phyloP scores from a whole-genome alignment of 169 alveolate genomes.

The Plasmodium chabaudi region DNA sequence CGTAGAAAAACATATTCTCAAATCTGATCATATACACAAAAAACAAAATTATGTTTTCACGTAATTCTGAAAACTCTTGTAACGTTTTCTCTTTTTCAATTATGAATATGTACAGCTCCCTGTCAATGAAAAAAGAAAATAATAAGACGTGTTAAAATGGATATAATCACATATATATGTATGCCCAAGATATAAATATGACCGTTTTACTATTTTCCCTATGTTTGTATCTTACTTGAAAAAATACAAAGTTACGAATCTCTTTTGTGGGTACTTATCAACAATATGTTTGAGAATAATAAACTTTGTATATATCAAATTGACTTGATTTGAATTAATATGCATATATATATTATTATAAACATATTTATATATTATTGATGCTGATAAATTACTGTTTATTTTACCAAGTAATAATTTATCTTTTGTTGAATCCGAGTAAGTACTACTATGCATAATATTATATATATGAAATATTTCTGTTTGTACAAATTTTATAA shows the following conservation, averaged over 20 bases:
- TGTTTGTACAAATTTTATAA: slow-evolving; percentile 38
- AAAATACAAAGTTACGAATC: slow-evolving; percentile 43
- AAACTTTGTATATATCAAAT: slow-evolving; percentile 57
- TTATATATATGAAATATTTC: slow-evolving; percentile 66
- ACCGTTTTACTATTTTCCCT: not conserved
- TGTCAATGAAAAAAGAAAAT: slow-evolving; percentile 4
- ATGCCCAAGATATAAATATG: not conserved
- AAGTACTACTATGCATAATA: slow-evolving; percentile 49
- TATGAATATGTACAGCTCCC: slow-evolving; percentile 64
- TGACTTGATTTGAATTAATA: slow-evolving; percentile 18
- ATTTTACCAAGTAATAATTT: slow-evolving; percentile 41
- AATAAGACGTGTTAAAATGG: not conserved
- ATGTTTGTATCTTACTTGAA: slow-evolving; percentile 32
- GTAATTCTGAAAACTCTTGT: slow-evolving; percentile 49
- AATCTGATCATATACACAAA: slow-evolving; percentile 53
- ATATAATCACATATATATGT: not conserved
- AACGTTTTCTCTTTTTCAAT: slow-evolving; percentile 64
- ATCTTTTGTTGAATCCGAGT: slow-evolving; percentile 52
- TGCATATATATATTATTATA: slow-evolving; percentile 38
- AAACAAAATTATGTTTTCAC: slow-evolving; percentile 53
- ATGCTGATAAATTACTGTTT: slow-evolving; percentile 65
- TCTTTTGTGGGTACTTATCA: slow-evolving; percentile 72
- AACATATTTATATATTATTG: slow-evolving; percentile 60
- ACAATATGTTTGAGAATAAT: slow-evolving; percentile 60
- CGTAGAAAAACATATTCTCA: slow-evolving; percentile 74